Percentiles rank a stretch among this genome's conserved stretches.
Conservation (phyloP, 768 basidiomycete species). For the Cytidiella melzeri region DNA sequence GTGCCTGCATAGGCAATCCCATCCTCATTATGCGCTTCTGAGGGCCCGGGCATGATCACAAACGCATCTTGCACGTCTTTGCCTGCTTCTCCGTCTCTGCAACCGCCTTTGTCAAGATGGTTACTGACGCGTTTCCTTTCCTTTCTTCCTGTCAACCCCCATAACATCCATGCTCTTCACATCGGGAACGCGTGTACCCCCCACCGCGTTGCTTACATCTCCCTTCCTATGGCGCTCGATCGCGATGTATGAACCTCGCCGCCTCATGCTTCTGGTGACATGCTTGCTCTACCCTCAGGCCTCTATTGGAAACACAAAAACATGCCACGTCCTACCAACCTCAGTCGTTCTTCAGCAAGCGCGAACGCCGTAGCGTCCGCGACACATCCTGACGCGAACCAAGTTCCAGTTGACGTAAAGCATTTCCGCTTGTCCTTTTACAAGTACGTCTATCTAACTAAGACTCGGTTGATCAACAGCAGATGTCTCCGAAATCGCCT, state of each 20-base stretch:
- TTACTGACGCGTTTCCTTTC: slow-evolving; percentile 15
- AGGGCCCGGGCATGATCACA: background rate
- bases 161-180: slow-evolving; percentile 5
- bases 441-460: background rate
- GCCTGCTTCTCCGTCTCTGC: slow-evolving; percentile 1
- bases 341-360: slow-evolving; percentile 31
- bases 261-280: slow-evolving; percentile 19
- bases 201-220: slow-evolving; percentile 10
- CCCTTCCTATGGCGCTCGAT: background rate
- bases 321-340: slow-evolving; percentile 63
- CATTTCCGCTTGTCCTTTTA: slow-evolving; percentile 5
- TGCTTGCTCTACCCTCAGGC: slow-evolving; percentile 38
- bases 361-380: slow-evolving; percentile 12
- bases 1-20: slow-evolving; percentile 10
- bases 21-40: background rate
- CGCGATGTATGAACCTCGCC: background rate
- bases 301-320: slow-evolving; percentile 82
- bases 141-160: slow-evolving; percentile 7
- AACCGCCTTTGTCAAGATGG: slow-evolving; percentile 7
- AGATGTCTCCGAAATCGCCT: slow-evolving; percentile 18
- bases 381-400: slow-evolving; percentile 27
- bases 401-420: slow-evolving; percentile 19
- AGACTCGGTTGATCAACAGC: slow-evolving; percentile 1
- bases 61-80: slow-evolving; percentile 5
- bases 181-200: slow-evolving; percentile 15